Base-by-base conservation (phyloP, 2,329 filamentous ascomycete genomes). In the Apiospora saccharicola region DNA sequence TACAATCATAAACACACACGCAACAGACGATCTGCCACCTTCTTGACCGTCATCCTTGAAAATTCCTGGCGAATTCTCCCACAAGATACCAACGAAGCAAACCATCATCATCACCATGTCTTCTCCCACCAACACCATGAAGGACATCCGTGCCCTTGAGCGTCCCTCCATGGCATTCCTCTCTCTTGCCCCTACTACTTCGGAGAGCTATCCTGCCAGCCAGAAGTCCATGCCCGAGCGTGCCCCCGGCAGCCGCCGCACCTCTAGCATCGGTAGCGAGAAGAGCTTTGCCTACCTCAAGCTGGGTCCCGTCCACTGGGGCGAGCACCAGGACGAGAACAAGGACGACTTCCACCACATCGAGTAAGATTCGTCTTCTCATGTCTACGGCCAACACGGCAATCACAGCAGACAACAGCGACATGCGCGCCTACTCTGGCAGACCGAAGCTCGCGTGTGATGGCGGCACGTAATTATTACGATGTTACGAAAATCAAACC, bases 301-400 rank as follows among this genome's bases (percentile, higher is more conserved):
- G 85, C 88, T 92, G 72, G 88, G 88, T 34, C 90, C 90, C 46
- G 89, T 91, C 73, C 89, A 91, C 86, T 90, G 85, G 81, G 90
- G 90, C 75, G 89, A 89, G 84, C 87, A 90, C 81, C 82, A 83
- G 30, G 88, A 85, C 74, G 88, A 87, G 71, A 83, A 89, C 83
- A 86, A 88, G 83, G 85, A 83, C 67, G 89, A 91, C 83, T 90
- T 84, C 80, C 81, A 86, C 81, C 85, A 88, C 77, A 81, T 86
- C 53, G 82, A 64, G 57, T 64, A 64, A 64, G 34, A 37, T 22
- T 14, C 22, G 57, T 41, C 57, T 61, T 53, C 49, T 22, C 53
- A 2, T 22, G 34, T 14, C 34, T 61, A 64, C 57, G 41, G 57
- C 57, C 57, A 64, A n/a, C 8, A 61, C 26, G 51, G 24, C 49